These are phyloP conservation scores for Closterium sp. DNA, from an alignment of 139 green algal species.

Conservation along the genomic window DNA sequence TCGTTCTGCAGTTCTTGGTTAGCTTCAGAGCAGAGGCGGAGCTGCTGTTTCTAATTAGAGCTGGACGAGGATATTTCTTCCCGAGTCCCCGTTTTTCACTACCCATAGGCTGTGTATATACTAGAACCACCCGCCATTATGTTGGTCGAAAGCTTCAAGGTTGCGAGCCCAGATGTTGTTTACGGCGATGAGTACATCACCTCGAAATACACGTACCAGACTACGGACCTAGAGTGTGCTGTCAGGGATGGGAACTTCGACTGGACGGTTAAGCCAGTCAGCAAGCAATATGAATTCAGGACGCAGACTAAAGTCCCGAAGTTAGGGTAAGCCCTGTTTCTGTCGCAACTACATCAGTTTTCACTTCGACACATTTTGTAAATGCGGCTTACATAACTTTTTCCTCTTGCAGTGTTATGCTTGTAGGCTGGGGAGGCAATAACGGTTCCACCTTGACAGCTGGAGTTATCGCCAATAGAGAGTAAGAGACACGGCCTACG, in stretches of 20 bases:
- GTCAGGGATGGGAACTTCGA: slow-evolving; percentile 57
- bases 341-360: background rate
- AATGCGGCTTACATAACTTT: background rate
- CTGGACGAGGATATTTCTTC: background rate
- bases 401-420: slow-evolving; percentile 86
- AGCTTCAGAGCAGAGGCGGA: background rate
- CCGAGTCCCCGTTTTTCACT: background rate
- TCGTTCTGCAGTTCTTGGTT: background rate
- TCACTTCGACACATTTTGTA: background rate
- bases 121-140: slow-evolving; percentile 47
- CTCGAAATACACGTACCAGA: slow-evolving; percentile 83
- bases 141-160: slow-evolving; percentile 82
- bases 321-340: slow-evolving; percentile 68
- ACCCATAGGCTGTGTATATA: background rate
- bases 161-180: slow-evolving; percentile 80
- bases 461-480: slow-evolving; percentile 91
- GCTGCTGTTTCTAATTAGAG: background rate
- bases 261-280: slow-evolving; percentile 75
- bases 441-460: slow-evolving; percentile 96
- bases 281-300: slow-evolving; percentile 77
- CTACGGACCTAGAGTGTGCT: slow-evolving; percentile 65
- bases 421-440: slow-evolving; percentile 97
- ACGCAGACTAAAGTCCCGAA: slow-evolving; percentile 87
- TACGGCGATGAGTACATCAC: slow-evolving; percentile 79
- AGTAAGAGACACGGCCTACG: slow-evolving; percentile 10